Percentiles rank a stretch among this genome's conserved stretches.
These are phyloP conservation scores for Endogone sp. DNA, from an alignment of 192 early-diverging fungal genomes.

Conservation along the genomic window DNA sequence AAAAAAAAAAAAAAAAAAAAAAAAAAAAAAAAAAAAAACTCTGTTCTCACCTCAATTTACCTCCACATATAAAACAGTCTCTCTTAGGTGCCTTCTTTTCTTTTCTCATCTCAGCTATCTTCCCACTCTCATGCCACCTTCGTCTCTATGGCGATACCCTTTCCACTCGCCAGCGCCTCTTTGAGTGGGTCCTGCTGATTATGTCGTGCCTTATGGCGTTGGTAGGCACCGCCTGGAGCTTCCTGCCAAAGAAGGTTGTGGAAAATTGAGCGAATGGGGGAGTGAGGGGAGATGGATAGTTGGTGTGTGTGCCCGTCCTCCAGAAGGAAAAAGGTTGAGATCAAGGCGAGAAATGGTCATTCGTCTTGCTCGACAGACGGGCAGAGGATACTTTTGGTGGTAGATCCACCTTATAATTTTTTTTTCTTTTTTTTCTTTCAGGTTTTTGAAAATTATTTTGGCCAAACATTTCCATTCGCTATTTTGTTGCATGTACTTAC, in stretches of 20 bases:
- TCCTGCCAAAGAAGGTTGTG: not conserved
- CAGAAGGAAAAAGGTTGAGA: too few species aligned
- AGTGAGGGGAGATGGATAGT: too few species aligned
- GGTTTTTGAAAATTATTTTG: too few species aligned
- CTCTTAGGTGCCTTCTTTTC: conserved; percentile 32
- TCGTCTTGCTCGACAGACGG: too few species aligned
- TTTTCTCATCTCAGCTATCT: conserved; percentile 28
- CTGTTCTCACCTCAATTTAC: conserved; percentile 4
- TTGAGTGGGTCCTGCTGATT: conserved; percentile 12
- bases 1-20: conserved; percentile 10
- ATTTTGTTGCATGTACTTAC: too few species aligned
- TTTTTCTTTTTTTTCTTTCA: too few species aligned
- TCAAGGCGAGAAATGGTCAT: too few species aligned
- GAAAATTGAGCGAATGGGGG: not conserved
- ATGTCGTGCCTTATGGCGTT: conserved; percentile 21
- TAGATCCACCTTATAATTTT: too few species aligned
- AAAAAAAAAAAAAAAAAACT: too few species aligned
- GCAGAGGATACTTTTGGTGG: too few species aligned
- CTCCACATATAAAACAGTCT: not conserved
- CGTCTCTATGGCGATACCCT: conserved; percentile 19
- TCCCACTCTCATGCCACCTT: conserved; percentile 31
- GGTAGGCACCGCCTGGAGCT: conserved; percentile 24
- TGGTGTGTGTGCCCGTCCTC: too few species aligned
- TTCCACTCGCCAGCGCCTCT: conserved; percentile 2
- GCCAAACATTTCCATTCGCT: too few species aligned